phyloP scores from a whole-genome alignment of 805 yeast species.

The Groenewaldozyma salmanticensis region DNA sequence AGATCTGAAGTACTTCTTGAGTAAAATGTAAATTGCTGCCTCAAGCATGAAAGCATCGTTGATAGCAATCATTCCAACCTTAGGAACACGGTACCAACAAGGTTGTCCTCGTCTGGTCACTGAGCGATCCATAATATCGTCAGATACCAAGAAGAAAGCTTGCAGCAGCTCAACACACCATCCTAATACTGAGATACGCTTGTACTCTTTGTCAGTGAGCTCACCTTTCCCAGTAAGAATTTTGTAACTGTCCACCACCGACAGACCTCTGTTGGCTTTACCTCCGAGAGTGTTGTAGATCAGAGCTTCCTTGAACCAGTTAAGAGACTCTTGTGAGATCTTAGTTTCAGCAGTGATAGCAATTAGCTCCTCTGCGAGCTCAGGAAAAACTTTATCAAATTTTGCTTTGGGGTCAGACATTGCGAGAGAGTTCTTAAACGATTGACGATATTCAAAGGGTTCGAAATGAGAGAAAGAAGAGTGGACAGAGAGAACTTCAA shows the following conservation, averaged over 20 bases:
- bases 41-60: conserved; percentile 96
- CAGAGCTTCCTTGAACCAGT: conserved; percentile 66
- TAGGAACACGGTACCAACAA: conserved; percentile 81
- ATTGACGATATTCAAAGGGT: no score
- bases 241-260: conserved; percentile 88
- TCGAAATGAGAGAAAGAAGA: no score
- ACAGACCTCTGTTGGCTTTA: conserved; percentile 88
- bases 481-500: no score
- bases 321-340: conserved; percentile 76
- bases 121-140: conserved; percentile 96
- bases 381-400: conserved; percentile 54
- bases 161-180: conserved; percentile 94
- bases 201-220: conserved; percentile 59
- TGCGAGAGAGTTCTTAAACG: no score
- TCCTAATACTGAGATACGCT: conserved; percentile 79
- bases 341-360: conserved; percentile 55
- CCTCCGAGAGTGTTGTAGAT: conserved; percentile 94
- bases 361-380: conserved; percentile 64
- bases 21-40: conserved; percentile 79
- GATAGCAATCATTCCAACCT: conserved; percentile 88
- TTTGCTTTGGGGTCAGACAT: conserved; percentile 16
- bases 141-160: conserved; percentile 95
- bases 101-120: conserved; percentile 98
- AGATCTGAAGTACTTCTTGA: conserved; percentile 78
- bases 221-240: conserved; percentile 62